phyloP scores from a whole-genome alignment of 805 yeast species.

The Komagataella mondaviorum region DNA sequence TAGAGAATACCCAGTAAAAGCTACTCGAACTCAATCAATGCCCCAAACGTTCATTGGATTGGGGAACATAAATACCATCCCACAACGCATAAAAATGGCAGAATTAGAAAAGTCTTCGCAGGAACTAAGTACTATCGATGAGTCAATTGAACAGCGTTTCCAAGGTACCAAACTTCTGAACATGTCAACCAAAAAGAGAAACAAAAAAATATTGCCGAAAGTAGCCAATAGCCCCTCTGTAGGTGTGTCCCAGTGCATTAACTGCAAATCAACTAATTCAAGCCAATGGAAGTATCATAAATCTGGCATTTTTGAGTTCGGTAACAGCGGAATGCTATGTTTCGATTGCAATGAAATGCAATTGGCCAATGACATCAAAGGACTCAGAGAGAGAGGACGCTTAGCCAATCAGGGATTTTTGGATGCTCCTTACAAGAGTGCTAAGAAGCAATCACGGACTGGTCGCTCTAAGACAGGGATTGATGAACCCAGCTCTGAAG shows the following conservation, averaged over 20 bases:
- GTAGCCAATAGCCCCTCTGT: conserved; percentile 4
- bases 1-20: conserved; percentile 5
- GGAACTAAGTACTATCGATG: conserved; percentile 9
- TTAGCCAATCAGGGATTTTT: conserved; percentile 18
- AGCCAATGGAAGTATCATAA: conserved; percentile 19
- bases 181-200: conserved; percentile 7
- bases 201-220: conserved; percentile 15
- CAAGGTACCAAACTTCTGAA: conserved; percentile 8
- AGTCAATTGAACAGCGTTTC: background rate
- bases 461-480: background rate
- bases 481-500: background rate
- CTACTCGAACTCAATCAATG: conserved; percentile 21
- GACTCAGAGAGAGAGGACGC: conserved; percentile 17
- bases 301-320: conserved; percentile 19
- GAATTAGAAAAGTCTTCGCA: conserved; percentile 10
- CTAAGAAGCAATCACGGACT: background rate
- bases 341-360: conserved; percentile 13
- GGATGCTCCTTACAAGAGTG: conserved; percentile 15
- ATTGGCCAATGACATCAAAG: conserved; percentile 9
- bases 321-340: conserved; percentile 20
- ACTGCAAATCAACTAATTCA: conserved; percentile 14
- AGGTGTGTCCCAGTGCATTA: conserved; percentile 10
- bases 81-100: conserved; percentile 17
- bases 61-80: conserved; percentile 13
- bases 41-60: conserved; percentile 12